Evolutionary conservation across 108 stramenopile species (phyloP), one percentile per base, ranked within the genome.

Genomic region (Pseudonitzschia multistriata): DNA sequence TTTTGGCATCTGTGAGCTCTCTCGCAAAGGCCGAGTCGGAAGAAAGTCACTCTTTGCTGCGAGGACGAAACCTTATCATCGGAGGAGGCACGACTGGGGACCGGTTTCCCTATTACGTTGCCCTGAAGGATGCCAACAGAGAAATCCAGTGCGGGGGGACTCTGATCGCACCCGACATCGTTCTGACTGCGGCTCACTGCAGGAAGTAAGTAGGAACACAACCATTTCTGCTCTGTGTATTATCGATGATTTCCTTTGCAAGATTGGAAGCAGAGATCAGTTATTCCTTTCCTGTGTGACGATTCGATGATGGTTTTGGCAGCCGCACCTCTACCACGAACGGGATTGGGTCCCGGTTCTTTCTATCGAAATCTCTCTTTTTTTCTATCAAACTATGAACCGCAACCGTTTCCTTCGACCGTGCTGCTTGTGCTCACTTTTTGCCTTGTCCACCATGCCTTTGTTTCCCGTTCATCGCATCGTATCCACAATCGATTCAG

Each of bases 161-260:
- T 5, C 49, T 84, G 29, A 79, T 84, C 29, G 77, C 83, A 0
- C 66, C 69, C 17, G 72, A 81, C 65, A 69, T 81, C 6, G 72
- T 84, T 14, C 55, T 84, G 27, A 76, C 80, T 2, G 83, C 83
- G n/a, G 83, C 83, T 2, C 83, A 84, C 35, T 84, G 83, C 52
- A 45, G 24, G 33, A 24, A 15, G 45, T 28, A 67, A 40, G 63
- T 64, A 2, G 4, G 8, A n/a, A n/a, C n/a, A n/a, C n/a, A n/a
- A n/a, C n/a, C n/a, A n/a, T n/a, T n/a, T n/a, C n/a, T n/a, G n/a
- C n/a, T n/a, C n/a, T n/a, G n/a, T n/a, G n/a, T n/a, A n/a, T n/a
- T n/a, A n/a, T 45, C 11, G 42, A 45, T 17, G 37, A 37, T 37
- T 37, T 8, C 6, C 8, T 37, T 37, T 37, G 37, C 5, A 37